Conservation (phyloP, 2,329 filamentous ascomycete species). For the Claviceps lovelessii region DNA sequence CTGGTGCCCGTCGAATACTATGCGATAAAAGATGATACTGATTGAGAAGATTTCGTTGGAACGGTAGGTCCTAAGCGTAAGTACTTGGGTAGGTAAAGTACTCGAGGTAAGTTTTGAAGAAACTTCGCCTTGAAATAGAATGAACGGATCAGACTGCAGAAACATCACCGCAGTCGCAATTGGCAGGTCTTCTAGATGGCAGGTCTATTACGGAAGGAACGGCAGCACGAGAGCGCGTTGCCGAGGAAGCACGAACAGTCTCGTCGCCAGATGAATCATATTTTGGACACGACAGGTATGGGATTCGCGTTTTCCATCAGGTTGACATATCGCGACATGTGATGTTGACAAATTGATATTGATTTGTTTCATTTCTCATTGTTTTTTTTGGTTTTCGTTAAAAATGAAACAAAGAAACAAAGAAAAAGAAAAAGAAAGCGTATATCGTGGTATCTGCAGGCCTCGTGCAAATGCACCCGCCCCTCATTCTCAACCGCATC, state of each 20-base stretch:
- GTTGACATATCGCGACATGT: neutral
- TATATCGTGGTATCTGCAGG: neutral
- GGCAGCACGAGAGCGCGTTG: neutral
- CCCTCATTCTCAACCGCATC: neutral
- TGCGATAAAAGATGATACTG: neutral
- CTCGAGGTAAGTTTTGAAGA: neutral
- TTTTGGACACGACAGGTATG: neutral
- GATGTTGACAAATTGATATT: neutral
- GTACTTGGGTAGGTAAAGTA: neutral
- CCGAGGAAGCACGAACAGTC: neutral
- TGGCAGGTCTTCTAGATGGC: neutral
- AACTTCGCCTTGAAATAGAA: neutral
- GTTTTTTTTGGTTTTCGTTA: no score
- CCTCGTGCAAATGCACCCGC: neutral
- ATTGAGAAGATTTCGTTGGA: neutral
- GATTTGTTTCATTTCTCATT: neutral
- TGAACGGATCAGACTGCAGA: no score
- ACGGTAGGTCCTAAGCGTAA: neutral
- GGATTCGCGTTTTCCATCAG: neutral
- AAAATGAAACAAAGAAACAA: neutral
- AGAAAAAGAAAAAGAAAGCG: no score
- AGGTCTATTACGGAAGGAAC: neutral
- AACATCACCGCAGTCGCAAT: neutral
- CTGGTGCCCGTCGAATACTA: no score
- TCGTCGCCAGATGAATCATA: neutral